Evolutionary conservation across 2,329 filamentous ascomycete genomes (phyloP).

Genomic region (Knufia fluminis): DNA sequence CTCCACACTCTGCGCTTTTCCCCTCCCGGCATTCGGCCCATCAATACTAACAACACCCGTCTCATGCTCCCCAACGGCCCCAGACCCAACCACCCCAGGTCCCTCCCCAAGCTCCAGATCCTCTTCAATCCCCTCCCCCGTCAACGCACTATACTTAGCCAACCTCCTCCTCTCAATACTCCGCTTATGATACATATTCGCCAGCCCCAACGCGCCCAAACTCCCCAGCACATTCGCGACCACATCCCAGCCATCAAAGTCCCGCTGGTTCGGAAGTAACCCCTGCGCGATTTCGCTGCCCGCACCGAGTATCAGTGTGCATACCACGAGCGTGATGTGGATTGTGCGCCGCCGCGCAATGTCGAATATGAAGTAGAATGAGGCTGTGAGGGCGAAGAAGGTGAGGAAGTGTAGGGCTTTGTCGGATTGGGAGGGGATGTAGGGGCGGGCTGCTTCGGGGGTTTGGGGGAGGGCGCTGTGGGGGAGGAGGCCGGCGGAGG

Average conservation of each 20-base stretch:
- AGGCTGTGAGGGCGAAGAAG: constrained; percentile 75
- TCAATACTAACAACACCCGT: constrained; percentile 24
- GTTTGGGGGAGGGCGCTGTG: constrained; percentile 29
- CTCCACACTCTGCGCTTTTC: constrained; percentile 47
- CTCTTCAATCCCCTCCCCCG: constrained; percentile 39
- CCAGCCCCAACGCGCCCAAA: constrained; percentile 59
- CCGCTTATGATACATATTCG: constrained; percentile 85
- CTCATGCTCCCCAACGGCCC: constrained; percentile 19
- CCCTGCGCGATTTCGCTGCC: constrained; percentile 50
- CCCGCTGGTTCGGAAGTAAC: constrained; percentile 62
- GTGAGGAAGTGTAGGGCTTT: constrained; percentile 79
- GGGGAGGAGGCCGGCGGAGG: constrained; percentile 67
- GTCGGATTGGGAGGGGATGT: constrained; percentile 62
- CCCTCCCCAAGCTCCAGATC: constrained; percentile 56
- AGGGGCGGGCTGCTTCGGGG: constrained; percentile 28
- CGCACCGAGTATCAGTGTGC: constrained; percentile 53
- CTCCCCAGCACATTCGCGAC: constrained; percentile 79
- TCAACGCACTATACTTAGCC: constrained; percentile 63
- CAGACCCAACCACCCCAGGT: background rate
- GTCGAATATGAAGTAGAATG: constrained; percentile 96
- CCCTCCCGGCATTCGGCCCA: constrained; percentile 25
- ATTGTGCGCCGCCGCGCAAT: constrained; percentile 76
- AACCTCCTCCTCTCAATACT: constrained; percentile 83
- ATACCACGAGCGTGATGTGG: constrained; percentile 72
- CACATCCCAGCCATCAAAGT: constrained; percentile 75